Evolutionary conservation across 2,329 filamentous ascomycete species (phyloP).

Genomic region (Aschersonia sp.): DNA sequence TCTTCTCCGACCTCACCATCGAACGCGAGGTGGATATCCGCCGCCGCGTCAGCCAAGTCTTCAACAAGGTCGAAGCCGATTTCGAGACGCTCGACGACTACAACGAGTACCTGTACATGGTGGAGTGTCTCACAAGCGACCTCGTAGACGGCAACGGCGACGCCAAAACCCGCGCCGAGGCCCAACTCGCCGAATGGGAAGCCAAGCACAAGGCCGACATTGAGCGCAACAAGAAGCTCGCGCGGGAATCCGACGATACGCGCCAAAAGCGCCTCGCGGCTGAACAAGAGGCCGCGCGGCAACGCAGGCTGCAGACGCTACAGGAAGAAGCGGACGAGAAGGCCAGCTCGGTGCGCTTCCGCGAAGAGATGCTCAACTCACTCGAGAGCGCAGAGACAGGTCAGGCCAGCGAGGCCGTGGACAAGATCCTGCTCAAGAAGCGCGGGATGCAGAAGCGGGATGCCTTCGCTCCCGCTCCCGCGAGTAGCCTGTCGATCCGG

Average conservation of each 20-base stretch:
- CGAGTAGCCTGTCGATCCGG: conserved; percentile 48
- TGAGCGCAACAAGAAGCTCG: conserved; percentile 42
- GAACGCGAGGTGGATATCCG: conserved; percentile 92
- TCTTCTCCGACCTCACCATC: conserved; percentile 75
- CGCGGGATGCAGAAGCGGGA: conserved; percentile 38
- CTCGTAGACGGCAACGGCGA: conserved; percentile 60
- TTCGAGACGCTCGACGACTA: conserved; percentile 73
- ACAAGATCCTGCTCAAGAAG: conserved; percentile 59
- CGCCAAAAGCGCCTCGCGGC: conserved; percentile 40
- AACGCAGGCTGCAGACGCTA: conserved; percentile 44
- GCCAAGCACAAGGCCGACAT: conserved; percentile 57
- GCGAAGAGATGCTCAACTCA: conserved; percentile 55
- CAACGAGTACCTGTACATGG: conserved; percentile 89
- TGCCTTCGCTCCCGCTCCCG: conserved; percentile 13
- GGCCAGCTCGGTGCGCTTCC: conserved; percentile 44
- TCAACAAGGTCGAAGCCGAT: conserved; percentile 83
- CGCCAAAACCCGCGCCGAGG: conserved; percentile 34
- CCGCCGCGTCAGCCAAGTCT: conserved; percentile 60
- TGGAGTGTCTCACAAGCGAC: conserved; percentile 83
- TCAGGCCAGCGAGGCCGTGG: conserved; percentile 42
- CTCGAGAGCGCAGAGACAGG: conserved; percentile 47
- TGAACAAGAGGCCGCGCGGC: conserved; percentile 51
- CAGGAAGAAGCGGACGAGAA: conserved; percentile 60
- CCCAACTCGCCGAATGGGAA: conserved; percentile 45
- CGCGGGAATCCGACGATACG: conserved; percentile 39